phyloP scores from a whole-genome alignment of 805 yeast species.

The Millerago galiae region DNA sequence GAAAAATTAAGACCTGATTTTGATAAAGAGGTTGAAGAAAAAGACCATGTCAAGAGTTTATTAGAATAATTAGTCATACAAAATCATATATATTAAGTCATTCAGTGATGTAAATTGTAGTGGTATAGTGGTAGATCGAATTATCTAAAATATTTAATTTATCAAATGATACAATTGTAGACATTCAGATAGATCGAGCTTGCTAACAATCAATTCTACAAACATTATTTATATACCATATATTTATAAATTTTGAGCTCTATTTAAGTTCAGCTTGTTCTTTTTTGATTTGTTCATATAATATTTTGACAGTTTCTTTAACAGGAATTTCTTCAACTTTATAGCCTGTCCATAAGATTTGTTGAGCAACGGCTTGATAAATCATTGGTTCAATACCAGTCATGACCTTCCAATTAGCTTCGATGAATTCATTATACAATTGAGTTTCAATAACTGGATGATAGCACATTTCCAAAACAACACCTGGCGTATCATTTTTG shows the following conservation, averaged over 20 bases:
- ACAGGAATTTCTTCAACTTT: conserved; percentile 16
- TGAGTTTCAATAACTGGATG: conserved; percentile 20
- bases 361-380: conserved; percentile 23
- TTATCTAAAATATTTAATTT: no score
- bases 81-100: no score
- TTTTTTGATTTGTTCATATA: conserved; percentile 6
- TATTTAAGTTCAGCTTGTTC: conserved; percentile 1
- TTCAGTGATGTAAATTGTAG: no score
- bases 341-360: conserved; percentile 21
- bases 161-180: no score
- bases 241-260: no score
- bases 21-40: background rate
- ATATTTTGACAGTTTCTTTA: conserved; percentile 7
- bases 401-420: conserved; percentile 18
- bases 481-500: conserved; percentile 14
- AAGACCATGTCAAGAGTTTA: background rate
- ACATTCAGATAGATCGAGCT: no score
- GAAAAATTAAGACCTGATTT: conserved; percentile 7
- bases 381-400: conserved; percentile 24
- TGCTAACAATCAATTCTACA: no score
- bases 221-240: no score
- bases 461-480: conserved; percentile 23
- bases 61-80: background rate
- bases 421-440: conserved; percentile 13
- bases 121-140: no score